Evolutionary conservation across 2,329 filamentous ascomycete genomes (phyloP).

Genomic region (Esteya vermicola): DNA sequence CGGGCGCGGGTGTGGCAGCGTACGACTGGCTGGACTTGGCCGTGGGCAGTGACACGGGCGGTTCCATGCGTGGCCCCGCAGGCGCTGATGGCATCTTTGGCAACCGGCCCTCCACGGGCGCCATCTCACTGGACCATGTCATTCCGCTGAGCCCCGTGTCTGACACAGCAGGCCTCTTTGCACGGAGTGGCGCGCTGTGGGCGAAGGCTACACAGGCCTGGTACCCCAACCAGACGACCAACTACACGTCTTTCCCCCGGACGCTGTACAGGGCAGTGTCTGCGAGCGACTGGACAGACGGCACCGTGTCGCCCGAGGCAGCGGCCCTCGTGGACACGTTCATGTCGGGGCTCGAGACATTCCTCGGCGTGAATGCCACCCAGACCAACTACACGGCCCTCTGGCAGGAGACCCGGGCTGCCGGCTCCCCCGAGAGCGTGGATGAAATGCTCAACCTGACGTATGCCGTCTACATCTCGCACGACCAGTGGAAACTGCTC

Average conservation of each 20-base stretch:
- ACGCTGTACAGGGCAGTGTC: neutral
- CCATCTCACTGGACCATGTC: slow-evolving; percentile 25
- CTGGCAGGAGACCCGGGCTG: neutral
- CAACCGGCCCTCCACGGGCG: slow-evolving; percentile 26
- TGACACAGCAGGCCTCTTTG: slow-evolving; percentile 29
- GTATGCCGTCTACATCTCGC: neutral
- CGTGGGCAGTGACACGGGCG: slow-evolving; percentile 16
- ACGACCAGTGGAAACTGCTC: neutral
- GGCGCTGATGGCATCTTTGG: slow-evolving; percentile 26
- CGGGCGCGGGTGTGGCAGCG: slow-evolving; percentile 19
- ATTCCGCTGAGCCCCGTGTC: slow-evolving; percentile 25
- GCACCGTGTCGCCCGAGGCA: neutral
- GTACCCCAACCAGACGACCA: neutral
- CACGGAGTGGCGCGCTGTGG: slow-evolving; percentile 12
- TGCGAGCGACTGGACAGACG: neutral
- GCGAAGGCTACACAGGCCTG: neutral
- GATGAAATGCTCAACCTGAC: neutral
- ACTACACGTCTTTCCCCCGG: neutral
- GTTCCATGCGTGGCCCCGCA: slow-evolving; percentile 5
- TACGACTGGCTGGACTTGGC: slow-evolving; percentile 20
- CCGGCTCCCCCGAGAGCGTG: neutral
- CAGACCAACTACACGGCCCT: neutral
- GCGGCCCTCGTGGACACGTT: neutral
- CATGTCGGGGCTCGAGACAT: neutral
- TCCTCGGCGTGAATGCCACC: neutral